Conservation (phyloP, 2,329 filamentous ascomycete genomes). For the Colletotrichum scovillei region DNA sequence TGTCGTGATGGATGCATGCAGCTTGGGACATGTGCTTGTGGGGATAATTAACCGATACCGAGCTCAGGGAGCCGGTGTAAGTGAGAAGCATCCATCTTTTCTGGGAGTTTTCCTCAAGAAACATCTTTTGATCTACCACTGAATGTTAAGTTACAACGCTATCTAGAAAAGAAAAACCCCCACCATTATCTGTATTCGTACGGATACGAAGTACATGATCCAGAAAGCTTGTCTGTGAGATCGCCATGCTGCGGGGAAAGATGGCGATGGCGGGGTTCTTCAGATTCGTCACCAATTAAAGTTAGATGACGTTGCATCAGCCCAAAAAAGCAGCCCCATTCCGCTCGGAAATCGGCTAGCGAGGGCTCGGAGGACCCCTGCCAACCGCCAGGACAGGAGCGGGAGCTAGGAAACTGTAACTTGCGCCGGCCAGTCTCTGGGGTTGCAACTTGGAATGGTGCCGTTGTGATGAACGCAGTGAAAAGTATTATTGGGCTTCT, state of each 20-base stretch:
- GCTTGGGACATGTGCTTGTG: not conserved
- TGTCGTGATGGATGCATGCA: not conserved
- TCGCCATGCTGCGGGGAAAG: not conserved
- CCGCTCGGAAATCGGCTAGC: not conserved
- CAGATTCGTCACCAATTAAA: not conserved
- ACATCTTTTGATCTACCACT: too few species aligned
- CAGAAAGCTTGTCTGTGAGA: not conserved
- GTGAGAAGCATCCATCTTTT: too few species aligned
- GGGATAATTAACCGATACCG: not conserved
- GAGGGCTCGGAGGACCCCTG: constrained; percentile 10
- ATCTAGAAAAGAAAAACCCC: too few species aligned
- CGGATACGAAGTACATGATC: too few species aligned
- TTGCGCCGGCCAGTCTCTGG: not conserved
- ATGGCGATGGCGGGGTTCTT: not conserved
- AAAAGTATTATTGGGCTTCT: not conserved
- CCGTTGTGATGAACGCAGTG: too few species aligned
- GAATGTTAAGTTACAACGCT: too few species aligned
- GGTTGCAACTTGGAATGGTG: not conserved
- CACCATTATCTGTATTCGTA: too few species aligned
- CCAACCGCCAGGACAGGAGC: not conserved
- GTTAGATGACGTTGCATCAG: constrained; percentile 24
- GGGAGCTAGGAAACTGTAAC: not conserved
- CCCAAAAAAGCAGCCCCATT: not conserved
- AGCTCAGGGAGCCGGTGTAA: not conserved
- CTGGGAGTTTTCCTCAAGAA: too few species aligned